Base-by-base conservation (phyloP, 2,329 filamentous ascomycete genomes). In the Colletotrichum acutatum region DNA sequence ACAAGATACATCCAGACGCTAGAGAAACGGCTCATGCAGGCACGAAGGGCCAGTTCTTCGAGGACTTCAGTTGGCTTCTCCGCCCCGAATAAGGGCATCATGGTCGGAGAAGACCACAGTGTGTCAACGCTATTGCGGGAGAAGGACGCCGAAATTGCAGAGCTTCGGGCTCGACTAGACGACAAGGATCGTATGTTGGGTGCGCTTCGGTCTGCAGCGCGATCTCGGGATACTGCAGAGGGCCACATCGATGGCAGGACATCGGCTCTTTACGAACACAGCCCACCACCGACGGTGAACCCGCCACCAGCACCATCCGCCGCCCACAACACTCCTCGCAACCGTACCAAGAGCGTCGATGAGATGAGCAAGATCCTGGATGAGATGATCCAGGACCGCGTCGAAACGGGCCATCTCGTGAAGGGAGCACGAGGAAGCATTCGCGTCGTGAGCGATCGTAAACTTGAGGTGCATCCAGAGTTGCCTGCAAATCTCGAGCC, bases 121-220 rank as follows among this genome's bases (percentile, higher is more conserved):
- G 86, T 95, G 57, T 89, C 93, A 60, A 86, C 91, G 2, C 82
- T 94, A 22, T 84, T 98, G 59, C 93, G 91, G 74, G 97, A 98
- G 76, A 98, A 97, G 82, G 97, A 99, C 78, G 90, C 91, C 26
- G 96, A 98, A 83, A 98, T 99, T 79, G 91, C 93, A 8, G 96
- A 97, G 76, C 89, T 99, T n/a, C 91, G 95, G 11, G 93, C 94
- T 28, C 91, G 95, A 74, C 86, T 98, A 0, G 96, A 98, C 77
- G 96, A 98, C 83, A 98, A 98, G 82, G 96, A 98, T 80, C 90
- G 93, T 12, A 99, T 98, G 95, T 87, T 98, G 66, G 87, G 92
- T 4, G 97, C 97, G 1, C 87, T 99, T 66, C 92, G 95, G 54
- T 96, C 90, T 75, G 95, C 95, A 2, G 93, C 95, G 12, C 91